Evolutionary conservation across 768 basidiomycete species (phyloP).

Genomic region (Galerina marginata): DNA sequence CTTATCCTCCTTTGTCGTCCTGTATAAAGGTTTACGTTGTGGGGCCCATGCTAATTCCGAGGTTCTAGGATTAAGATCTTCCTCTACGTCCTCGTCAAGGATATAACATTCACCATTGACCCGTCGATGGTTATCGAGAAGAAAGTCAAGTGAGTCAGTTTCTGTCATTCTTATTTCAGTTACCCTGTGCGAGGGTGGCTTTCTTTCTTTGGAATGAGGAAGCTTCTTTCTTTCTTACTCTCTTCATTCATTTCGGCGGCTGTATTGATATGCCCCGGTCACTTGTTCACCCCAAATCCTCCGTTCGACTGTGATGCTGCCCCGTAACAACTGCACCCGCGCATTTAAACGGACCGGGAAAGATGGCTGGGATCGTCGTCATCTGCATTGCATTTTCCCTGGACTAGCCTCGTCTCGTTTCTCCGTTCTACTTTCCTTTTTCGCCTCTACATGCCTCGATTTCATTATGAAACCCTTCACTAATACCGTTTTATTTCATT

Average conservation of each 20-base stretch:
- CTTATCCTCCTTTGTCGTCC: constrained; percentile 7
- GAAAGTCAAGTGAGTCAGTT: constrained; percentile 59
- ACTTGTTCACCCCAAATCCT: constrained; percentile 3
- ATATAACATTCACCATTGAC: constrained; percentile 60
- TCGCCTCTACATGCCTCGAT: constrained; percentile 3
- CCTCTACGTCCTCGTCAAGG: constrained; percentile 60
- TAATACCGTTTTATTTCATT: constrained; percentile 15
- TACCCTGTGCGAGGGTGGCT: not conserved
- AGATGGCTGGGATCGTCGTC: not conserved
- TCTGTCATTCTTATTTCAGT: constrained; percentile 17
- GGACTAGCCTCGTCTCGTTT: constrained; percentile 5
- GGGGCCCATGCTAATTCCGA: constrained; percentile 22
- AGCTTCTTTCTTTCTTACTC: not conserved
- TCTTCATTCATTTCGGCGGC: constrained; percentile 5
- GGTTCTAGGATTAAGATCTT: constrained; percentile 64
- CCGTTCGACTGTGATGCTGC: not conserved
- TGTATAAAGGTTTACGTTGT: not conserved
- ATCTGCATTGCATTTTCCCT: not conserved
- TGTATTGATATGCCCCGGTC: not conserved
- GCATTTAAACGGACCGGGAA: too few relatives aligned
- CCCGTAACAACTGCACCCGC: not conserved
- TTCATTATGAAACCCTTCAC: constrained; percentile 3
- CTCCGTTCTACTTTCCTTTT: constrained; percentile 15
- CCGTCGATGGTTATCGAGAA: constrained; percentile 63
- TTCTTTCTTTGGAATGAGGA: not conserved